Conservation (phyloP, 441 rosid species). For the Mallotus japonicus region DNA sequence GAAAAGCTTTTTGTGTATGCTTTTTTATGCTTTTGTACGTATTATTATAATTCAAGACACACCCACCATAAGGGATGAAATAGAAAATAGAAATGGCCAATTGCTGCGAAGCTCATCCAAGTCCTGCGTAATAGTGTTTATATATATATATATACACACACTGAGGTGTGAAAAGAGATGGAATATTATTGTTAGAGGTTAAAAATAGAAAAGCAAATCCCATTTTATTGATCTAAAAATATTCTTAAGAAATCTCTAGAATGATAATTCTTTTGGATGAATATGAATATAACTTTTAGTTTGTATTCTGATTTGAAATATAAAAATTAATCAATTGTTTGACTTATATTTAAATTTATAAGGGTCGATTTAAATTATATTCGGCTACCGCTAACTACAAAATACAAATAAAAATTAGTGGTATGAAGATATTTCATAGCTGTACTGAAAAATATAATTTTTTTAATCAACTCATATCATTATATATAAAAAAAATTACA, state of each 20-base stretch:
- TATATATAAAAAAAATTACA: too few species aligned
- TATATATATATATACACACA: neutral
- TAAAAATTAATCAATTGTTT: too few species aligned
- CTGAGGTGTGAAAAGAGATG: neutral
- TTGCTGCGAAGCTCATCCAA: neutral
- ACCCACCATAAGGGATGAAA: neutral
- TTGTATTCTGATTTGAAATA: too few species aligned
- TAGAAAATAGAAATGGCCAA: neutral
- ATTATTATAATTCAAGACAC: neutral
- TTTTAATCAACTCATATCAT: too few species aligned
- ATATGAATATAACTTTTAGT: too few species aligned
- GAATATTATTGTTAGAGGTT: slow-evolving; percentile 8
- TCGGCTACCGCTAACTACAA: too few species aligned
- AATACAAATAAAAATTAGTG: too few species aligned
- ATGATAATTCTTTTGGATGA: neutral
- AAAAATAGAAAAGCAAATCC: neutral
- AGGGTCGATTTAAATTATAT: too few species aligned
- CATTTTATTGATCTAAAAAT: neutral
- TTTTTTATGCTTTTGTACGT: neutral
- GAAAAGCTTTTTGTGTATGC: neutral
- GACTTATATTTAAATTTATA: too few species aligned
- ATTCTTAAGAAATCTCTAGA: neutral
- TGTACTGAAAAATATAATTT: too few species aligned
- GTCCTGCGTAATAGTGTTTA: neutral
- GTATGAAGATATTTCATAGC: too few species aligned